Evolutionary conservation across 495 filamentous ascomycete genomes (phyloP), one percentile per base, ranked within the genome.

Genomic region (Penicillium riverlandense): DNA sequence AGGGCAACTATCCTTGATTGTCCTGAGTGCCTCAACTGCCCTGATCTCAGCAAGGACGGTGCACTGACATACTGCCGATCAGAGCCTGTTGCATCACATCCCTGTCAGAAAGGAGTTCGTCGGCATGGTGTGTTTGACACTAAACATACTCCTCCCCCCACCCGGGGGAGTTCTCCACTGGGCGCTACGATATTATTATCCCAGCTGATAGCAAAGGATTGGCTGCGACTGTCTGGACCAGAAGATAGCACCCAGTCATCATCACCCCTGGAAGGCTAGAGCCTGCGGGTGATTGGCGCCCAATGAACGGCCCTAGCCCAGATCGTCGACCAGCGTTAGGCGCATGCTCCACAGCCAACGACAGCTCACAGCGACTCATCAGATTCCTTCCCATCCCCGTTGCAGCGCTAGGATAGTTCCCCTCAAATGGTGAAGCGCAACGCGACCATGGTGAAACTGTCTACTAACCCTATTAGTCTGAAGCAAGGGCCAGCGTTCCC

Each of bases 231-330:
- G 2, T 22, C 22, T 22, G 22, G 22, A 22, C 22, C 22, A 22
- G 22, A 22, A 22, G 3, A 22, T 22, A 6, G 22, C 22, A 22
- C 22, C 3, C 4, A 22, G 22, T 6, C 22, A 22, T 4, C 22
- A 22, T 22, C 22, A 22, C 22, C 22, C 22, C 22, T 22, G 22
- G 22, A 22, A 22, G 22, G 22, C 22, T 22, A 22, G 22, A 3
- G 3, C 22, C 22, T 22, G 22, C 22, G 77, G 1, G 70, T 50
- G 3, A 86, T 60, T 8, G 78, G 79, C 30, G 60, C 43, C 0
- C 39, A 35, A 2, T 44, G 42, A 41, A 29, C 29, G 37, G 38
- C 48, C 10, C 12, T 35, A 42, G 44, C 32, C 48, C 52, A 22
- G 22, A 22, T 22, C 22, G 22, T 6, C 22, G 22, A 3, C 22